Conservation (phyloP, 2,329 filamentous ascomycete species). For the Penicillium sp. region DNA sequence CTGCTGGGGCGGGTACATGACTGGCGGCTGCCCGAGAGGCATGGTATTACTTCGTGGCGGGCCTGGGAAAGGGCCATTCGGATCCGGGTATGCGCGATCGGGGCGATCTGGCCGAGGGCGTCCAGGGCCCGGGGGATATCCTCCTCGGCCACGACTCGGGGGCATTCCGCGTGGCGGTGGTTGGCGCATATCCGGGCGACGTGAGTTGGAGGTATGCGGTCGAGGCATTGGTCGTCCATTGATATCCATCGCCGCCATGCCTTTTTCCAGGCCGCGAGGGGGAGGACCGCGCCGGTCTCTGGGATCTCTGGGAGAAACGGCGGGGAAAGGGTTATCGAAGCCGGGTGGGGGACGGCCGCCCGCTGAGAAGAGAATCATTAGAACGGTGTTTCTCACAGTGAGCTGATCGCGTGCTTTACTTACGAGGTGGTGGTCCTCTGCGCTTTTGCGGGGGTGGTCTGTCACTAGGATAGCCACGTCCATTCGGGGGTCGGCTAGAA, state of each 20-base stretch:
- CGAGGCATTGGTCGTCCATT: slow-evolving; percentile 36
- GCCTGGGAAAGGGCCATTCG: slow-evolving; percentile 32
- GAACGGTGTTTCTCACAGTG: not conserved
- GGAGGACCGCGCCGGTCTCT: slow-evolving; percentile 39
- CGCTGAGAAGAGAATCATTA: slow-evolving; percentile 15
- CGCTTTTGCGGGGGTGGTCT: slow-evolving; percentile 37
- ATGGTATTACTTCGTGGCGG: slow-evolving; percentile 44
- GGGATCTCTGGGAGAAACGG: slow-evolving; percentile 39
- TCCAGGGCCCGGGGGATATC: slow-evolving; percentile 27
- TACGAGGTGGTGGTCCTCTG: slow-evolving; percentile 38
- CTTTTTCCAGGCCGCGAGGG: slow-evolving; percentile 40
- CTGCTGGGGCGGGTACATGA: slow-evolving; percentile 40
- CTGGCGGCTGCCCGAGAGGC: slow-evolving; percentile 31
- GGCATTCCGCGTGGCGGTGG: slow-evolving; percentile 30
- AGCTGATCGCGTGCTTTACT: slow-evolving; percentile 21
- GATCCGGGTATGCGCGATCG: slow-evolving; percentile 33
- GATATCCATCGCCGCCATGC: slow-evolving; percentile 46
- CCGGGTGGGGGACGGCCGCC: slow-evolving; percentile 36
- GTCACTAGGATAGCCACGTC: slow-evolving; percentile 32
- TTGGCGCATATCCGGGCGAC: slow-evolving; percentile 36
- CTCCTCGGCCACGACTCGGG: slow-evolving; percentile 27
- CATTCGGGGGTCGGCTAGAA: slow-evolving; percentile 28
- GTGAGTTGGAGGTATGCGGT: slow-evolving; percentile 45
- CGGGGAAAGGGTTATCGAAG: slow-evolving; percentile 58
- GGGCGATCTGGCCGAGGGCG: slow-evolving; percentile 29